A percentile compares a stretch with the other conserved stretches of the same genome.
phyloP scores from a whole-genome alignment of 495 filamentous ascomycete species.

The Aspergillus avenaceus region DNA sequence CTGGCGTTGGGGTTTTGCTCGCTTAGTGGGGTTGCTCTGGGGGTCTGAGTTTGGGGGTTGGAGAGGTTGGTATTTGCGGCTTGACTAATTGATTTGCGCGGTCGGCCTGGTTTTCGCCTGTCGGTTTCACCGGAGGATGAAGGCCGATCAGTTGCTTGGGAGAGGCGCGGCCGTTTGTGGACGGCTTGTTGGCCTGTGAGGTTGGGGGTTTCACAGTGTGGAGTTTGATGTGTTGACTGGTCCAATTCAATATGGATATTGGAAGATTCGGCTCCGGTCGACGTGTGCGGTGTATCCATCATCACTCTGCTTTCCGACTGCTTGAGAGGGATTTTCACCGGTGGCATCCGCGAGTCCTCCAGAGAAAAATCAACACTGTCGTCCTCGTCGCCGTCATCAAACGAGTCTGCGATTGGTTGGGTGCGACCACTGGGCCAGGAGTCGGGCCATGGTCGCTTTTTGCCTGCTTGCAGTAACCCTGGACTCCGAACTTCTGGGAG shows the following conservation, averaged over 20 bases:
- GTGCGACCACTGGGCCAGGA: constrained; percentile 23
- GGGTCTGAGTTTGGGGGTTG: constrained; percentile 15
- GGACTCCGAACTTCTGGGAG: constrained; percentile 37
- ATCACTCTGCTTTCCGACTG: constrained; percentile 3
- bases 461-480: constrained; percentile 34
- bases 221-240: constrained; percentile 9
- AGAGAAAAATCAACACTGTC: constrained; percentile 29
- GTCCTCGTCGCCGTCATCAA: constrained; percentile 29
- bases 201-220: background rate
- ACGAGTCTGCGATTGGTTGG: constrained; percentile 33
- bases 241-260: constrained; percentile 15
- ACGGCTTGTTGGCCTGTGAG: constrained; percentile 13
- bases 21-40: constrained; percentile 11
- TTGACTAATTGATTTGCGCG: constrained; percentile 29
- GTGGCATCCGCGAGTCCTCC: constrained; percentile 13
- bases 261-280: constrained; percentile 7
- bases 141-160: constrained; percentile 6
- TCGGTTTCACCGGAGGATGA: constrained; percentile 5
- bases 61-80: constrained; percentile 10
- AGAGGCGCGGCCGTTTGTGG: constrained; percentile 32
- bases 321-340: constrained; percentile 27
- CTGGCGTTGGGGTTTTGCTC: constrained; percentile 17
- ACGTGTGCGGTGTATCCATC: constrained; percentile 5
- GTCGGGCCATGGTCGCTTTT: constrained; percentile 36
- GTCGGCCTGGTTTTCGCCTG: constrained; percentile 24